phyloP scores from a whole-genome alignment of 2,329 filamentous ascomycete species.

The Penicillium sp. region DNA sequence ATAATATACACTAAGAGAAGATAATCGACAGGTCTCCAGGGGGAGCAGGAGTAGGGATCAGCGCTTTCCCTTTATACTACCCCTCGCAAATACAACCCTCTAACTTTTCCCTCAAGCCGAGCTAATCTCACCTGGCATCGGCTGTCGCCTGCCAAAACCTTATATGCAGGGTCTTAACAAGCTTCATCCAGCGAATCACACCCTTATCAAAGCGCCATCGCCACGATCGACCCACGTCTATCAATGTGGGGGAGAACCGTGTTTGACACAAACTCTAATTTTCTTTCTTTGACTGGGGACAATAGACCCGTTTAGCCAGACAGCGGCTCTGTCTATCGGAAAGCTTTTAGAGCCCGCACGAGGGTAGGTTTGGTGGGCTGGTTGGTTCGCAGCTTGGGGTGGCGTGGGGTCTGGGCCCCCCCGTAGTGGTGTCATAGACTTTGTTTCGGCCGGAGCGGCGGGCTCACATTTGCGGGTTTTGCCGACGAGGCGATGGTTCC shows the following conservation, averaged over 20 bases:
- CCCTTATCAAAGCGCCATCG: not conserved
- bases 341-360: not conserved
- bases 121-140: not conserved
- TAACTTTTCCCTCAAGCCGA: not conserved
- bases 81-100: not conserved
- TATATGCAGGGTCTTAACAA: not conserved
- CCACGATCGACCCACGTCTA: not conserved
- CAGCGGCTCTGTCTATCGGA: not conserved
- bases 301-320: not conserved
- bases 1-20: not conserved
- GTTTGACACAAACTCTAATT: not conserved
- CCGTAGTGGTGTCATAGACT: slow-evolving; percentile 20
- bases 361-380: no score
- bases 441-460: not conserved
- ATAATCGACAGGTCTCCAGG: not conserved
- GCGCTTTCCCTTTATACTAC: not conserved
- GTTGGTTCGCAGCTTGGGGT: not conserved
- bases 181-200: not conserved
- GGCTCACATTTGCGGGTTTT: not conserved
- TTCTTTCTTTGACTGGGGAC: not conserved
- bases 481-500: not conserved
- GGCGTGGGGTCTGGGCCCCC: not conserved
- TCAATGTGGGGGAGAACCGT: not conserved
- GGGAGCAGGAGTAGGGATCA: no score
- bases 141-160: not conserved